phyloP scores from a whole-genome alignment of 2,329 filamentous ascomycete species.

The Penicillium sp. region DNA sequence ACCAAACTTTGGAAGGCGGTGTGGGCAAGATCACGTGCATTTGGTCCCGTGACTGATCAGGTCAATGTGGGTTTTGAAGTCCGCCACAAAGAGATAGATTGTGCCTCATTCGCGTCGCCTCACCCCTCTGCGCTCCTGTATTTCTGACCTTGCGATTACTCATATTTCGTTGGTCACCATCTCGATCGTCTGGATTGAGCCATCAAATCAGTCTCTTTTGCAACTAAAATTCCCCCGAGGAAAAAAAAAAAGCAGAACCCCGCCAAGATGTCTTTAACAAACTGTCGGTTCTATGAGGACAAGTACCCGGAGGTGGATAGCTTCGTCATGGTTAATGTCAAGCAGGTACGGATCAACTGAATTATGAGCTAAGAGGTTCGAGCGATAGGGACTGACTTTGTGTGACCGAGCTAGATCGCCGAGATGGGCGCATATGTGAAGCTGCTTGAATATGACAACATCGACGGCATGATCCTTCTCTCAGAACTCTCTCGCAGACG shows the following conservation, averaged over 20 bases:
- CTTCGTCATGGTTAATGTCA: constrained; percentile 99
- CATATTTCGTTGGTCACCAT: constrained; percentile 6
- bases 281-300: constrained; percentile 95
- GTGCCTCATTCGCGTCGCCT: constrained; percentile 20
- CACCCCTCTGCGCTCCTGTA: constrained; percentile 8
- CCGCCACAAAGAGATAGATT: constrained; percentile 33
- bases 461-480: constrained; percentile 98
- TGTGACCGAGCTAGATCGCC: constrained; percentile 59
- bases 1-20: constrained; percentile 3
- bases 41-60: constrained; percentile 7
- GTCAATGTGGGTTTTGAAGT: constrained; percentile 33
- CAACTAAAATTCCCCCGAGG: constrained; percentile 6
- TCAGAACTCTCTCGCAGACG: constrained; percentile 94
- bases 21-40: constrained; percentile 2
- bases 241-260: constrained; percentile 31
- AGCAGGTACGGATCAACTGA: constrained; percentile 57
- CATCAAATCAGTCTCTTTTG: constrained; percentile 8
- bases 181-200: constrained; percentile 9
- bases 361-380: background rate
- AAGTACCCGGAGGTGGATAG: constrained; percentile 97
- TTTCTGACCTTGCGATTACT: constrained; percentile 8
- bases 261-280: constrained; percentile 83
- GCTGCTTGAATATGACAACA: constrained; percentile 98
- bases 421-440: constrained; percentile 99
- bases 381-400: constrained; percentile 11